Conservation (phyloP, 352 stramenopile genomes). For the Phytophthora citricola region DNA sequence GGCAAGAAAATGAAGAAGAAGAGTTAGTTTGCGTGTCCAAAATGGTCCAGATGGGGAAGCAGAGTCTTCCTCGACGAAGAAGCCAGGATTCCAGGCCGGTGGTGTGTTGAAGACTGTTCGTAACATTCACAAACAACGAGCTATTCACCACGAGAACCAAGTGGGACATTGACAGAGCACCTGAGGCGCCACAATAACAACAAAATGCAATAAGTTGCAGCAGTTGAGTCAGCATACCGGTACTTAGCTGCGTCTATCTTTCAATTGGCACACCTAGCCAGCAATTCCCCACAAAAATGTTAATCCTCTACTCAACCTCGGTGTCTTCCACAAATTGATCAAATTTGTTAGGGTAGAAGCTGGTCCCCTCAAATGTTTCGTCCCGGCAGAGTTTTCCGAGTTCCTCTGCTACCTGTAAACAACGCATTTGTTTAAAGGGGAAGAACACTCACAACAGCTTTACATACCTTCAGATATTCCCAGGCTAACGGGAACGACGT, state of each 20-base stretch:
- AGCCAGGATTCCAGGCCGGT: conserved; percentile 36
- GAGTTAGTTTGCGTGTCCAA: conserved; percentile 80
- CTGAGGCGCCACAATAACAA: not conserved
- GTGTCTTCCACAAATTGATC: conserved; percentile 48
- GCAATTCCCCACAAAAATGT: conserved; percentile 10
- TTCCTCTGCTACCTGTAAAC: conserved; percentile 89
- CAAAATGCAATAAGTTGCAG: conserved; percentile 20
- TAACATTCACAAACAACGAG: conserved; percentile 35
- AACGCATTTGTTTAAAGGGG: conserved; percentile 2
- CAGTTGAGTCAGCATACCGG: conserved; percentile 1
- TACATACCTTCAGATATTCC: conserved; percentile 93
- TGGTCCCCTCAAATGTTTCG: conserved; percentile 94
- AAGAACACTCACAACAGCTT: not conserved
- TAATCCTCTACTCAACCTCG: conserved; percentile 22
- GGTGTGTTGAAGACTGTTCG: conserved; percentile 44
- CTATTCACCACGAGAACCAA: conserved; percentile 39
- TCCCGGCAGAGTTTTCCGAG: conserved; percentile 95
- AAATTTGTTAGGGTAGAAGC: conserved; percentile 96
- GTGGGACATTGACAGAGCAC: conserved; percentile 22
- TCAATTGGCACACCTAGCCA: conserved; percentile 16
- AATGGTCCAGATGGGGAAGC: conserved; percentile 56
- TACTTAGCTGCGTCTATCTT: conserved; percentile 26
- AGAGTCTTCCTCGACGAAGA: conserved; percentile 9
- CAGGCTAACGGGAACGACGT: conserved; percentile 95
- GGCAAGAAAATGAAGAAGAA: conserved; percentile 52